Base-by-base conservation (phyloP, 2,329 filamentous ascomycete species). In the Aphanoascus verrucosus region DNA sequence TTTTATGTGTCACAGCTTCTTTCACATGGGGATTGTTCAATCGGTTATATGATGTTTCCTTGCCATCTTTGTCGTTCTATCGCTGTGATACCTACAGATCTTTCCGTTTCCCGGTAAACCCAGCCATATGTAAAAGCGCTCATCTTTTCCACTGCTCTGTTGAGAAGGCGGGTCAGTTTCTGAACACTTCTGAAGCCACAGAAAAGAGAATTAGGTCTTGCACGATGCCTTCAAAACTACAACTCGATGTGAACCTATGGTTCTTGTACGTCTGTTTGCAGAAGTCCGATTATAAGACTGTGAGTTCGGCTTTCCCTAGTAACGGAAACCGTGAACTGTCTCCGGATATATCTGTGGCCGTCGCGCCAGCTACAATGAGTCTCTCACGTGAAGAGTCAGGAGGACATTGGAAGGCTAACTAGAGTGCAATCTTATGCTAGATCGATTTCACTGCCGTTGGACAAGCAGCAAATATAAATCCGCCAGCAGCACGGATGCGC, bases 251-350 rank as follows among this genome's bases (percentile, higher is more conserved):
- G 49, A 69, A 66, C 54, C 59, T 72, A 28, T 63, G 65, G 59
- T 74, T 74, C 56, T 63, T 75, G 23, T 73, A 70, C 58, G 62
- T 67, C 31, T 74, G 69, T 57, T 60, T 73, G 20, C 62, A 69
- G 55, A 67, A 68, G 48, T 67, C 68, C 5, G 66, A 70, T 41
- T 61, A 63, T 57, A 68, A 64, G 58, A 59, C 59, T n/a, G 70
- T 71, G 64, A 58, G 67, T 61, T 45, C 53, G 49, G 15, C 37
- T 23, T 37, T 12, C 49, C 17, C 47, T 44, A 43, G 44, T 52
- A 49, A 23, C 52, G 49, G 46, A 20, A 35, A n/a, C 44, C 52
- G 47, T 49, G 48, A 37, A 40, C 53, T 48, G 58, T 63, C 58
- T 55, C 60, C 55, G 61, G 53, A 68, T 64, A 60, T 63, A 59